A percentile compares a stretch with the other conserved stretches of the same genome.
phyloP scores from a whole-genome alignment of 441 rosid genomes.

The Metrosideros polymorpha region DNA sequence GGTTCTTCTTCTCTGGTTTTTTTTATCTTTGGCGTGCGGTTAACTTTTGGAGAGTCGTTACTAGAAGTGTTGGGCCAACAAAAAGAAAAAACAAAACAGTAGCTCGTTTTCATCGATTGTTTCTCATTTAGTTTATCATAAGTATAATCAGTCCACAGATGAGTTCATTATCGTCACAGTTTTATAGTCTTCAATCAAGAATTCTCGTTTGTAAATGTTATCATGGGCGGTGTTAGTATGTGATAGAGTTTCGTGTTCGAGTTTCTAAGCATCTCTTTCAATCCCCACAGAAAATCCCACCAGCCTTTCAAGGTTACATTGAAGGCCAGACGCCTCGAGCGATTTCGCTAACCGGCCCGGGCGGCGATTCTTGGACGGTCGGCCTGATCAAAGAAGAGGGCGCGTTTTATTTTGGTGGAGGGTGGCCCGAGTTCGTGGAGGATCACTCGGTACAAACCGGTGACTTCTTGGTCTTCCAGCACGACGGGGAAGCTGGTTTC shows the following conservation, averaged over 20 bases:
- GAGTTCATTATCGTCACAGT: not conserved
- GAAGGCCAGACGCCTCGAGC: not conserved
- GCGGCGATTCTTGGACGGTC: not conserved
- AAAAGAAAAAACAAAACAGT: not conserved
- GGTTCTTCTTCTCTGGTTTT: not conserved
- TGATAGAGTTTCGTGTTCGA: not conserved
- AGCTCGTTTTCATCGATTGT: not conserved
- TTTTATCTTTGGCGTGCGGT: not conserved
- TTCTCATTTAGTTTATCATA: no score
- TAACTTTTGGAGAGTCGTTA: not conserved
- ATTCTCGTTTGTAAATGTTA: not conserved
- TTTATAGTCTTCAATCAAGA: not conserved
- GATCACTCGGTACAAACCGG: not conserved
- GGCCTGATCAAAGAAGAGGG: not conserved
- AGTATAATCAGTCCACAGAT: no score
- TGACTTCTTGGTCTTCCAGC: not conserved
- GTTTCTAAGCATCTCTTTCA: not conserved
- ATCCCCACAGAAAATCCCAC: not conserved
- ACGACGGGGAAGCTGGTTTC: not conserved
- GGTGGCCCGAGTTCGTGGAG: not conserved
- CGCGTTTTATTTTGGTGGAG: not conserved
- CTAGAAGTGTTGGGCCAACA: not conserved
- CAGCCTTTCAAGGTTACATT: not conserved
- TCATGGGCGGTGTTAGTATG: not conserved
- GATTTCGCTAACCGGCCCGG: not conserved